A percentile compares a stretch with the other conserved stretches of the same genome.
These are phyloP conservation scores for Hypoxylon lenormandii DNA, from an alignment of 495 filamentous ascomycete genomes.

Conservation along the genomic window DNA sequence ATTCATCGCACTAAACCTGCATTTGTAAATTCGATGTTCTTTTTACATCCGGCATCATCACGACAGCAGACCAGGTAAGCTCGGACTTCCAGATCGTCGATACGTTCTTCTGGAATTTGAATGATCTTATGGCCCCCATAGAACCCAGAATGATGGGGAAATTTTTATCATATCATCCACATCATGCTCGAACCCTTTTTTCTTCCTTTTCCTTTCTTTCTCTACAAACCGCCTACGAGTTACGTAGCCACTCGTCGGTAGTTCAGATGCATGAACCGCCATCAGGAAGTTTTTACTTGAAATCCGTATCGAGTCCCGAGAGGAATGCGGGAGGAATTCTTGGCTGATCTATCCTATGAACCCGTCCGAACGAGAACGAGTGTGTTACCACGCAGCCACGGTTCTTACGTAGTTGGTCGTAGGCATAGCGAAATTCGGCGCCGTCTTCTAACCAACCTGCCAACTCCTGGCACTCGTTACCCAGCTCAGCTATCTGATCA, in stretches of 20 bases:
- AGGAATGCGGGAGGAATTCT: constrained; percentile 42
- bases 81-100: constrained; percentile 34
- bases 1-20: not conserved
- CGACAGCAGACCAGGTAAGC: not conserved
- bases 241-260: not conserved
- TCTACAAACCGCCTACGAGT: not conserved
- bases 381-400: not conserved
- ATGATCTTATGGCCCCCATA: constrained; percentile 6
- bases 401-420: constrained; percentile 22
- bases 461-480: not conserved
- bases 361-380: not conserved
- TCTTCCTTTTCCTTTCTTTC: not conserved
- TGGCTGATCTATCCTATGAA: constrained; percentile 15
- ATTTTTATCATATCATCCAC: not conserved
- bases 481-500: constrained; percentile 9
- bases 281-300: constrained; percentile 9
- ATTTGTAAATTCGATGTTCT: not conserved
- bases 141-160: constrained; percentile 6
- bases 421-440: constrained; percentile 3
- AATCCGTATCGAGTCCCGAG: constrained; percentile 10
- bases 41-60: not conserved
- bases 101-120: constrained; percentile 26
- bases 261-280: constrained; percentile 6
- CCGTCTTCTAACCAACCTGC: not conserved
- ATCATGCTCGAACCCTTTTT: constrained; percentile 2